Evolutionary conservation across 352 stramenopile species (phyloP), one percentile per base, ranked within the genome.

Genomic region (Globisporangium cystogenes): DNA sequence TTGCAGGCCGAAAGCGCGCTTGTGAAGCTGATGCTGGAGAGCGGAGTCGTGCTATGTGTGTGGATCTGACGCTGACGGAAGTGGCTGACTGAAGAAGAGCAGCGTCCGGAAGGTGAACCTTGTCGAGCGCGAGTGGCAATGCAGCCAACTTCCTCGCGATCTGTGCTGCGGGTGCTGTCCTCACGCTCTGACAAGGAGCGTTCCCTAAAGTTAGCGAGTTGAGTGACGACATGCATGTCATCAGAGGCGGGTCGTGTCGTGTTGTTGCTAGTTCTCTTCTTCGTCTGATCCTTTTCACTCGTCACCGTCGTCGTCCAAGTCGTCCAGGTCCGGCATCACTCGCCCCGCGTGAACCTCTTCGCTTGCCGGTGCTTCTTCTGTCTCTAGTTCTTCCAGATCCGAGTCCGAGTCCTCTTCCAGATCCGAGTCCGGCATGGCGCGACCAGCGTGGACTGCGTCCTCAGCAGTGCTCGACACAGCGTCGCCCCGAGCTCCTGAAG

Each of bases 261-360:
- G 26, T 29, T 29, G n/a, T 10, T 31, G 8, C 14, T 1, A 18
- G 2, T 39, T 3, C 14, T 39, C 8, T 12, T 36, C 7, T 8
- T 12, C 12, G 31, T 5, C 11, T 10, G 8, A 36, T 3, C 31
- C 33, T 18, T 36, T 18, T 39, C 33, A 39, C 4, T 39, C 14
- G 33, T 61, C 47, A 20, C 61, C 52, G 26, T 75, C 62, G 46
- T 74, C 65, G 21, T 78, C 68, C 15, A 72, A 18, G 39, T 74
- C 70, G 45, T 76, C 72, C 39, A 88, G 50, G 48, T 72, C 64
- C 1, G 80, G 76, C 67, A 88, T 72, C 24, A 81, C 65, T 37
- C 75, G 75, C 21, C 73, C 75, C 8, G 69, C 59, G 44, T 90
- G 77, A 10, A 86, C 64, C 24, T 62, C 65, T 16, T 53, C 51